phyloP scores from a whole-genome alignment of 169 alveolate genomes.

The Plasmodium vivax region DNA sequence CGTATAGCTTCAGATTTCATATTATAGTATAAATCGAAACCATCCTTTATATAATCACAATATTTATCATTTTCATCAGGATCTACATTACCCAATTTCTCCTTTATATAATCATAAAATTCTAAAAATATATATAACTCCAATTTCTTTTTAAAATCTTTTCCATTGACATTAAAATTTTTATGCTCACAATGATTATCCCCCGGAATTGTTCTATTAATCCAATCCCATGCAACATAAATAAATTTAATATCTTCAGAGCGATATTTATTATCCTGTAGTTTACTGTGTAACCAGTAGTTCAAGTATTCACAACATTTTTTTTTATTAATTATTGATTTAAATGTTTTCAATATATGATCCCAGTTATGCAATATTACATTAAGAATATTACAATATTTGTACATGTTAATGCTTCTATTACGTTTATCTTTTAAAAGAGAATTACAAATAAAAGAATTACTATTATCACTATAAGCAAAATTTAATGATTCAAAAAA shows the following conservation, averaged over 20 bases:
- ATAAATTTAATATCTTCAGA: not conserved
- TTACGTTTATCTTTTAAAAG: not conserved
- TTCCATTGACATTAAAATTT: not conserved
- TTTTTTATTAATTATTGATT: not conserved
- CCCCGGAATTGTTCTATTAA: not conserved
- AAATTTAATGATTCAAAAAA: too few species aligned
- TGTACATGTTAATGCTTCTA: not conserved
- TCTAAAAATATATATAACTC: not conserved
- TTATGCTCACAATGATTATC: not conserved
- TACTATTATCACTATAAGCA: too few species aligned
- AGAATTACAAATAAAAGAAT: too few species aligned
- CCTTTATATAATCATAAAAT: not conserved
- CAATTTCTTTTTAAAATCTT: not conserved
- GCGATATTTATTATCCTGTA: not conserved
- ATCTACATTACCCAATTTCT: not conserved
- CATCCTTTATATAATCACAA: not conserved
- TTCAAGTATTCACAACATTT: not conserved
- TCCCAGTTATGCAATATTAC: not conserved
- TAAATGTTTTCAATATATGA: not conserved
- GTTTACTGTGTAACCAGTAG: not conserved
- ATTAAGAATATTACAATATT: not conserved
- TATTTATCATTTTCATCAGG: not conserved
- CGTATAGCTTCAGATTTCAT: not conserved
- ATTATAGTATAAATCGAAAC: not conserved
- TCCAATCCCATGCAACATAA: not conserved